Evolutionary conservation across 164 flowering plant genomes (phyloP).

Genomic region (Aristolochia fimbriata): DNA sequence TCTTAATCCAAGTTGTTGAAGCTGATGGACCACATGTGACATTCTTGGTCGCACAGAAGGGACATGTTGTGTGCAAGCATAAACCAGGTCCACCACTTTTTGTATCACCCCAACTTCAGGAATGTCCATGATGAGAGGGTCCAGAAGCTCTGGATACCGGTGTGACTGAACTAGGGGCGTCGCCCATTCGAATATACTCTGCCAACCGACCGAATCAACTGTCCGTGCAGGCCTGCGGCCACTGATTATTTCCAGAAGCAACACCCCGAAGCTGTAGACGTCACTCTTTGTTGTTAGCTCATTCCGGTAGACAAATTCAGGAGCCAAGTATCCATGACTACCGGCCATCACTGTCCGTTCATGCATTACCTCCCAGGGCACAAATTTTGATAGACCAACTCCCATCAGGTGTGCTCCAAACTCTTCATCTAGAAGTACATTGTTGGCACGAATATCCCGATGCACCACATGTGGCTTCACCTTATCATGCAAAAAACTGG

Average conservation of each 20-base stretch:
- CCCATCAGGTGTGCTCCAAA: constrained; percentile 92
- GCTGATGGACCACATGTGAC: constrained; percentile 96
- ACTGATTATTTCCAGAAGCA: constrained; percentile 71
- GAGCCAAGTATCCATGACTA: constrained; percentile 84
- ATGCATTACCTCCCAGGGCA: constrained; percentile 92
- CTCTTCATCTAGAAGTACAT: constrained; percentile 87
- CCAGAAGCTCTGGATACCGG: constrained; percentile 63
- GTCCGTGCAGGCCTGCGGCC: constrained; percentile 91
- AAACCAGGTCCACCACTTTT: constrained; percentile 89
- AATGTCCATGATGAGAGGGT: constrained; percentile 56
- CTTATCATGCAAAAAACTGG: constrained; percentile 91
- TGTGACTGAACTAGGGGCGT: constrained; percentile 89
- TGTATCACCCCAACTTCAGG: constrained; percentile 73
- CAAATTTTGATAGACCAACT: constrained; percentile 87
- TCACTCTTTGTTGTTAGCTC: constrained; percentile 98
- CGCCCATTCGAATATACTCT: constrained; percentile 93
- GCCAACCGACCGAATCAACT: constrained; percentile 79
- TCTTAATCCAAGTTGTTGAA: constrained; percentile 50
- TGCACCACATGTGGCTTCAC: constrained; percentile 96
- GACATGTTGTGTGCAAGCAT: constrained; percentile 85
- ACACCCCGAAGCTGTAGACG: constrained; percentile 90
- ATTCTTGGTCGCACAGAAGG: constrained; percentile 92
- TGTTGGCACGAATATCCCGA: constrained; percentile 83
- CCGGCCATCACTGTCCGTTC: constrained; percentile 92
- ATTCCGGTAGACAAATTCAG: constrained; percentile 86